phyloP scores from a whole-genome alignment of 192 early-diverging fungal genomes.

The Nowakowskiella sp. region DNA sequence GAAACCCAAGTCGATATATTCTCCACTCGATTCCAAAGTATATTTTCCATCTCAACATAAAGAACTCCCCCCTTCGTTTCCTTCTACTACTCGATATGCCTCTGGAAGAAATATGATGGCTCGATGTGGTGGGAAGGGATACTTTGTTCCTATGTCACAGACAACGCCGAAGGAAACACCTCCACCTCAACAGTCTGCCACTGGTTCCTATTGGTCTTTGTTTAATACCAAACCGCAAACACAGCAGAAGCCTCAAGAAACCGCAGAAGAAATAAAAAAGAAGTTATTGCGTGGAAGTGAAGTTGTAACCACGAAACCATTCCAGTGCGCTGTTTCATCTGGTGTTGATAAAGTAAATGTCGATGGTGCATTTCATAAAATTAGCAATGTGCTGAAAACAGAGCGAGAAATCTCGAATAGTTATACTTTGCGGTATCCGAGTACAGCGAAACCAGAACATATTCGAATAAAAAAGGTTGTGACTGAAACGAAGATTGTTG shows the following conservation, averaged over 20 bases:
- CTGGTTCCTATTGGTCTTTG: too few relatives aligned
- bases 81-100: constrained; percentile 21
- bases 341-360: not conserved
- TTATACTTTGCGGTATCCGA: not conserved
- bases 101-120: constrained; percentile 28
- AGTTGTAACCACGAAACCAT: too few relatives aligned
- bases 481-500: too few relatives aligned
- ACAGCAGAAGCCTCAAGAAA: not conserved
- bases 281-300: not conserved
- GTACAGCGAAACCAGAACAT: not conserved
- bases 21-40: constrained; percentile 31
- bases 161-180: too few relatives aligned
- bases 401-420: not conserved
- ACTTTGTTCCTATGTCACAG: too few relatives aligned
- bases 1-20: constrained; percentile 29
- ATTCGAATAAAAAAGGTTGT: not conserved
- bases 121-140: too few relatives aligned
- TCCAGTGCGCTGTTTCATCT: not conserved
- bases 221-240: not conserved
- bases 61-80: constrained; percentile 21
- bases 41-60: constrained; percentile 27
- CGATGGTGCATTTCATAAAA: not conserved
- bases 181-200: too few relatives aligned
- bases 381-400: not conserved
- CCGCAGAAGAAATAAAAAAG: not conserved